Evolutionary conservation across 2,329 filamentous ascomycete genomes (phyloP), one percentile per base, ranked within the genome.

Genomic region (Ophiobolus disseminans): DNA sequence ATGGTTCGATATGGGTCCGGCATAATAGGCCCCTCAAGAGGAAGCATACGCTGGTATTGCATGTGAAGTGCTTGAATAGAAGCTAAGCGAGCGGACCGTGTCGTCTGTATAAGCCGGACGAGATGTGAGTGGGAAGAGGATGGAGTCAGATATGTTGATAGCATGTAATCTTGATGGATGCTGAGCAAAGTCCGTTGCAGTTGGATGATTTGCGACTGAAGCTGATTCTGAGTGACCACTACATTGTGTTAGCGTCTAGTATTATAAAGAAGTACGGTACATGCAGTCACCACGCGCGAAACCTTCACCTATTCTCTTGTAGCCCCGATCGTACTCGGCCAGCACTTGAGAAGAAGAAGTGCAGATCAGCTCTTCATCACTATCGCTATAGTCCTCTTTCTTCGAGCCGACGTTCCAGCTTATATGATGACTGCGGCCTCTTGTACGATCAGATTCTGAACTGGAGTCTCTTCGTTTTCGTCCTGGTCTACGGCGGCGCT

Each of bases 161-260:
- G 35, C 8, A 62, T 50, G 16, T 62, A 46, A 14, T 69, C 66
- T 45, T 68, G 60, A 22, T 69, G 65, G 25, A 68, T 66, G 14
- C 44, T 53, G 21, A 72, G 50, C 5, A 69, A 51, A 0, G 61
- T 62, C 43, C 64, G 62, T 41, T 71, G 68, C 8, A 72, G 47
- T 3, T 58, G 46, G 39, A 71, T 70, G 26, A 71, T 68, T 26
- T 72, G 68, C 1, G 62, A 48, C 26, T 71, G 68, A 1, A 72
- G 57, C 28, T 70, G 65, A 21, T 54, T 66, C 28, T 64, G 67
- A 2, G 66, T 53, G 10, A 62, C 58, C 34, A 65, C 66, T 69
- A 21, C 25, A 14, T 10, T 4, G 5, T 30, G 41, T 63, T 23
- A 63, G 47, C 25, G 7, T 14, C 22, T 26, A 20, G 16, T 14